These are phyloP conservation scores for Halenospora varia DNA, from an alignment of 495 filamentous ascomycete genomes.

Conservation along the genomic window DNA sequence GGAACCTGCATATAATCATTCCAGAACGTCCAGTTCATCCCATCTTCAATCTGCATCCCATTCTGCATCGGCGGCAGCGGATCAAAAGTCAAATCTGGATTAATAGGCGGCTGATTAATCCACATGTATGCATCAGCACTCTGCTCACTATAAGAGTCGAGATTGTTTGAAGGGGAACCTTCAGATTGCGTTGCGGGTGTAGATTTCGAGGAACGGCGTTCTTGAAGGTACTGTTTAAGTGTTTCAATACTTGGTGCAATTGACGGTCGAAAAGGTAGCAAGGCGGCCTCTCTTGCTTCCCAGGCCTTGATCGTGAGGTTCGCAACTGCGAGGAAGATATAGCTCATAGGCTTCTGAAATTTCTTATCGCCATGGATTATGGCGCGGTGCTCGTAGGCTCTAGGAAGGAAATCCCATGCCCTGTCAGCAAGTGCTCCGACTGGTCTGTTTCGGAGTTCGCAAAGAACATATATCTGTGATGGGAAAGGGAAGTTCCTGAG, in stretches of 20 bases:
- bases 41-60: neutral
- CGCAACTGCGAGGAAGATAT: conserved; percentile 27
- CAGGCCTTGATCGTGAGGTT: conserved; percentile 34
- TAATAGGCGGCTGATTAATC: neutral
- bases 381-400: conserved; percentile 32
- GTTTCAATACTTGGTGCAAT: conserved; percentile 39
- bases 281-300: conserved; percentile 25
- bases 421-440: conserved; percentile 44
- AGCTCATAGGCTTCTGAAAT: conserved; percentile 29
- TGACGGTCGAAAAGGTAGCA: conserved; percentile 33
- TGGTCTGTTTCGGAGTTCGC: conserved; percentile 43
- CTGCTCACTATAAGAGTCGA: neutral
- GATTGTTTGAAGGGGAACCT: too few species aligned
- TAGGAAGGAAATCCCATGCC: conserved; percentile 38
- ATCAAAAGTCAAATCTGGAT: neutral
- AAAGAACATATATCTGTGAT: conserved; percentile 45
- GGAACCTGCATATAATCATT: neutral
- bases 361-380: conserved; percentile 22
- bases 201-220: neutral
- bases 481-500: conserved; percentile 46
- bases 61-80: neutral
- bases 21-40: conserved; percentile 3
- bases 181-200: neutral
- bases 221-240: conserved; percentile 22
- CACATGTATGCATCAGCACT: neutral